Conservation (phyloP, 2,329 filamentous ascomycete species). For the Xylariaceae sp. region DNA sequence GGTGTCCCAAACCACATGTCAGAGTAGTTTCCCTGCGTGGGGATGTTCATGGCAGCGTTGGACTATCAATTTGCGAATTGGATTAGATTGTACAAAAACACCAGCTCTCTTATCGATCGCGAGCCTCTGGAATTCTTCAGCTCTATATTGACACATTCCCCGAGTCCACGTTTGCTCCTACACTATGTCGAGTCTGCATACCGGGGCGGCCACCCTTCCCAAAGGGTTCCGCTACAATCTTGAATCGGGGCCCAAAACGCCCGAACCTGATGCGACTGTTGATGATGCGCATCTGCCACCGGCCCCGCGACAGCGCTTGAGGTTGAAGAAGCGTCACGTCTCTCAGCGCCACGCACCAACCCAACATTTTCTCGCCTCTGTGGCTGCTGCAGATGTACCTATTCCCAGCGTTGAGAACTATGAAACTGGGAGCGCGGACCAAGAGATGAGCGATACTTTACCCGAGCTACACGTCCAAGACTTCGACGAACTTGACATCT, state of each 20-base stretch:
- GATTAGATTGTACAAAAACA: conserved; percentile 10
- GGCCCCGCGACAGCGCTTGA: conserved; percentile 49
- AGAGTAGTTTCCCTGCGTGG: too few relatives aligned
- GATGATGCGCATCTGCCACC: conserved; percentile 36
- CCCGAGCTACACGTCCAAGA: conserved; percentile 32
- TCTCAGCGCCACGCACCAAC: conserved; percentile 54
- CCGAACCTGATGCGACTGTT: conserved; percentile 41
- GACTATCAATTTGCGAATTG: conserved; percentile 11
- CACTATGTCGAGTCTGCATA: conserved; percentile 29
- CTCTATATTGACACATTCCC: too few relatives aligned
- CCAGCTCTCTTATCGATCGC: not conserved
- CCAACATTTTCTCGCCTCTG: conserved; percentile 62
- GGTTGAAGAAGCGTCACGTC: conserved; percentile 51
- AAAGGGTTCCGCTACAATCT: conserved; percentile 35
- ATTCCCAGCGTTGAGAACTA: conserved; percentile 62
- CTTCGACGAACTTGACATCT: conserved; percentile 25
- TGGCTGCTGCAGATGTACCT: conserved; percentile 60
- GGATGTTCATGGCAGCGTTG: conserved; percentile 10
- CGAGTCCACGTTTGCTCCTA: too few relatives aligned
- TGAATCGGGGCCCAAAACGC: conserved; percentile 42
- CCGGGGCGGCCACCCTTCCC: conserved; percentile 40
- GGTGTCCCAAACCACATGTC: too few relatives aligned
- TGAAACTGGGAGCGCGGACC: conserved; percentile 34
- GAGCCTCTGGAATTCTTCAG: not conserved
- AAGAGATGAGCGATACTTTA: conserved; percentile 38